These are phyloP conservation scores for Chlamydomonas incerta DNA, from an alignment of 139 green algal genomes.

Conservation along the genomic window DNA sequence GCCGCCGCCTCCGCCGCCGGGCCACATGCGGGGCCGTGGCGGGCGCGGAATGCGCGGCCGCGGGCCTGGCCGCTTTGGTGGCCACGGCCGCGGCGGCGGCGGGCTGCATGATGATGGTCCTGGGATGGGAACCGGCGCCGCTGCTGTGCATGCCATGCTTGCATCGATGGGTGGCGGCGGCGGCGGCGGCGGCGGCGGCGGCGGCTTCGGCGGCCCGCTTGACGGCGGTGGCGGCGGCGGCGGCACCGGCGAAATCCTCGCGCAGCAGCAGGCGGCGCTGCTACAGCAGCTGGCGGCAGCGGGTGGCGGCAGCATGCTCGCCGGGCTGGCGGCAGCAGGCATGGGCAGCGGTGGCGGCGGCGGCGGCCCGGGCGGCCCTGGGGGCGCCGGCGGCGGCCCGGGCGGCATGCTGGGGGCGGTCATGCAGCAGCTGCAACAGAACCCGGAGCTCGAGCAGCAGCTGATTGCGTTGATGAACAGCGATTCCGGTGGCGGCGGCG, in stretches of 20 bases:
- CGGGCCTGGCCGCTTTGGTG: too few species aligned
- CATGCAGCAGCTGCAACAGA: conserved; percentile 24
- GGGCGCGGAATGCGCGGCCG: too few species aligned
- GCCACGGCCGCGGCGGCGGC: too few species aligned
- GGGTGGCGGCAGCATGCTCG: not conserved
- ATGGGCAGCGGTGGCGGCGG: not conserved
- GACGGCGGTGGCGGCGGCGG: not conserved
- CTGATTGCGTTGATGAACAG: not conserved
- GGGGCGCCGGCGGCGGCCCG: not conserved
- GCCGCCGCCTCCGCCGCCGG: too few species aligned
- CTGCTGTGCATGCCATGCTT: too few species aligned
- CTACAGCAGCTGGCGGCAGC: not conserved
- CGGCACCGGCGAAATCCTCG: not conserved
- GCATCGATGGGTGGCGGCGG: too few species aligned
- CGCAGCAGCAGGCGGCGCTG: not conserved
- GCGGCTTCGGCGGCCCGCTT: not conserved
- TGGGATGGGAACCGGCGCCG: too few species aligned
- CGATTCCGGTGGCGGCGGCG: not conserved
- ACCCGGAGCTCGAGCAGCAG: not conserved
- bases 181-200: not conserved
- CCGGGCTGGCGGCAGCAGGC: not conserved
- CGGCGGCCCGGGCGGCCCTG: too few species aligned
- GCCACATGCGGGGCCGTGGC: too few species aligned
- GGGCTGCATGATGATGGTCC: too few species aligned
- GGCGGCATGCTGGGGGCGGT: not conserved